Evolutionary conservation across 805 yeast genomes (phyloP).

Genomic region (Saturnispora serradocipensis): DNA sequence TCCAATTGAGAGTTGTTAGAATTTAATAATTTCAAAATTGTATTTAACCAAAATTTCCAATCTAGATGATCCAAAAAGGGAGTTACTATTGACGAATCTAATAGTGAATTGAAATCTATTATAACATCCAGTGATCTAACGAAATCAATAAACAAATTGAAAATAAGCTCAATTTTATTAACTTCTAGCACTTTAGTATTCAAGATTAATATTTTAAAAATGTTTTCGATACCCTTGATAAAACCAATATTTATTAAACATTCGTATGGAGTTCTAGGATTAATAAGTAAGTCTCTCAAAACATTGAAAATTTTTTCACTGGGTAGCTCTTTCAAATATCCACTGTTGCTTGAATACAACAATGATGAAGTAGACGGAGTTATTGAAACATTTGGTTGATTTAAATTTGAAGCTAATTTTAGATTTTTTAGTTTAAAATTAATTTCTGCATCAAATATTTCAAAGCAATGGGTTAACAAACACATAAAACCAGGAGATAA

Average conservation of each 20-base stretch:
- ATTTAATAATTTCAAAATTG: constrained; percentile 46
- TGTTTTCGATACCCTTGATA: constrained; percentile 17
- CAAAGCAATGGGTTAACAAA: constrained; percentile 38
- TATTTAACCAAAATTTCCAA: constrained; percentile 73
- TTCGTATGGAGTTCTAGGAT: constrained; percentile 25
- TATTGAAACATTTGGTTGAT: constrained; percentile 1
- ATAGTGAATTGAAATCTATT: neutral
- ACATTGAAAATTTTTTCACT: constrained; percentile 27
- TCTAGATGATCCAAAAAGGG: constrained; percentile 29
- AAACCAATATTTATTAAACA: constrained; percentile 16
- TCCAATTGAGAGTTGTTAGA: constrained; percentile 56
- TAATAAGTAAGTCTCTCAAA: constrained; percentile 29
- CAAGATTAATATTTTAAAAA: constrained; percentile 18
- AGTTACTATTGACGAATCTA: neutral
- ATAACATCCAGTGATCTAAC: constrained; percentile 16
- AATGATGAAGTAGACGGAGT: neutral
- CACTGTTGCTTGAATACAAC: neutral
- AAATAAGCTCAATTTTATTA: constrained; percentile 17
- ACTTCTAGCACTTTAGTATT: constrained; percentile 20
- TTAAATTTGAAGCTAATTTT: neutral
- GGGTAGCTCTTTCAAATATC: constrained; percentile 17
- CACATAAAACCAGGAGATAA: constrained; percentile 38
- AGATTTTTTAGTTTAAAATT: constrained; percentile 5
- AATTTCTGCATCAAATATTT: constrained; percentile 25
- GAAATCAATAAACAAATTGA: constrained; percentile 20